These are phyloP conservation scores for Paramecium primaurelia DNA, from an alignment of 73 alveolate species.

Conservation along the genomic window DNA sequence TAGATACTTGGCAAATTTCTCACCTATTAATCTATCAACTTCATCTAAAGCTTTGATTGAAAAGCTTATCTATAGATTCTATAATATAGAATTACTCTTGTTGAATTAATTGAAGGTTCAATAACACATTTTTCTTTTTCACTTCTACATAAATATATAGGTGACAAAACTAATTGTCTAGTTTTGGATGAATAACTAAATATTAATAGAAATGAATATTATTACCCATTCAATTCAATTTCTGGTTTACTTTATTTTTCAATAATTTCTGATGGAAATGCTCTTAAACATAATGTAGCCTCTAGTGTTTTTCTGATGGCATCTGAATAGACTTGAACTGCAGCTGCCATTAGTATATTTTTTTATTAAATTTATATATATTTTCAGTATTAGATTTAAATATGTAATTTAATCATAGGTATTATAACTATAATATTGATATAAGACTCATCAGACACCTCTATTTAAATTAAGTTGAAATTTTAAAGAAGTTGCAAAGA, in stretches of 20 bases:
- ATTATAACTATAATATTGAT: not conserved
- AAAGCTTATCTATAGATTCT: conserved; percentile 19
- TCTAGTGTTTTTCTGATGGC: conserved; percentile 13
- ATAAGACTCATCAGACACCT: not conserved
- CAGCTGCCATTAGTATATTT: not conserved
- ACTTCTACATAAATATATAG: conserved; percentile 76
- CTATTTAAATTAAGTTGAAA: no score
- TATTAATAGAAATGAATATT: not conserved
- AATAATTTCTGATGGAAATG: conserved; percentile 36
- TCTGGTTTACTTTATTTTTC: conserved; percentile 42
- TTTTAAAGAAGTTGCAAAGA: no score
- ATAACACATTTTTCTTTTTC: conserved; percentile 81
- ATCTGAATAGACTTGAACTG: conserved; percentile 20
- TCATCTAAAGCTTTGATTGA: conserved; percentile 13
- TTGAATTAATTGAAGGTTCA: conserved; percentile 77
- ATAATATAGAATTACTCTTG: conserved; percentile 48
- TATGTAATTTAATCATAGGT: not conserved
- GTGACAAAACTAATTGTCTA: conserved; percentile 53
- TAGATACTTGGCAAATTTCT: conserved; percentile 6
- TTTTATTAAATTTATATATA: not conserved
- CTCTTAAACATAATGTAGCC: not conserved
- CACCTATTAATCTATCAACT: not conserved
- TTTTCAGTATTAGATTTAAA: not conserved
- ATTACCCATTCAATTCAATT: conserved; percentile 33
- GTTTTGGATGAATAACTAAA: conserved; percentile 32